These are phyloP conservation scores for Silybum marianum DNA, from an alignment of 129 eudicot species.

Conservation along the genomic window DNA sequence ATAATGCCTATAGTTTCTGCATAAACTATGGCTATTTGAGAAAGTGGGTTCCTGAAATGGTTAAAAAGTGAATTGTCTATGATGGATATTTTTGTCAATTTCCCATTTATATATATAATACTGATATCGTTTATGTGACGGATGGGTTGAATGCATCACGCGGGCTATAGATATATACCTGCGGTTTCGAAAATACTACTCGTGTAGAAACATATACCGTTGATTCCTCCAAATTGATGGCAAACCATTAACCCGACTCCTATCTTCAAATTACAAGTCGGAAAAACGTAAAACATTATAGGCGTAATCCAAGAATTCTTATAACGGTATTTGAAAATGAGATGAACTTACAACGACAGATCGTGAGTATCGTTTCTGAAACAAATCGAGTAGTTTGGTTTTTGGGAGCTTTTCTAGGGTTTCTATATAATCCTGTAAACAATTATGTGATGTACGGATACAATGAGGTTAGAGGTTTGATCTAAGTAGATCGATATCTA, in stretches of 20 bases:
- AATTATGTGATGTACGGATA: neutral
- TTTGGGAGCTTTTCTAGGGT: conserved; percentile 56
- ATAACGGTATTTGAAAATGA: neutral
- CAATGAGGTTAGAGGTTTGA: neutral
- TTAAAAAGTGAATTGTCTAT: no score
- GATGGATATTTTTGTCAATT: no score
- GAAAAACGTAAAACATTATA: neutral
- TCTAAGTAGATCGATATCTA: neutral
- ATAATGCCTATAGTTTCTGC: no score
- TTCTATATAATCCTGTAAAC: conserved; percentile 50
- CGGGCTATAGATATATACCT: no score
- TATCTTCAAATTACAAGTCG: conserved; percentile 39
- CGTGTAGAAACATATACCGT: conserved; percentile 82
- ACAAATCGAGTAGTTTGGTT: conserved; percentile 48
- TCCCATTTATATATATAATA: no score
- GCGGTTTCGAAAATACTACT: conserved; percentile 73
- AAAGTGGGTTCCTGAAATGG: no score
- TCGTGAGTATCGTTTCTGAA: conserved; percentile 47
- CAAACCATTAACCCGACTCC: conserved; percentile 86
- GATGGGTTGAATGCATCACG: neutral
- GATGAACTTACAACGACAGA: conserved; percentile 51
- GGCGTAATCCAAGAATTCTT: neutral
- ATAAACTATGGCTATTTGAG: no score
- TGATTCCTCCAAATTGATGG: conserved; percentile 94
- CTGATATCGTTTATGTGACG: neutral